Percentiles rank a stretch among this genome's conserved stretches.
Conservation (phyloP, 805 yeast species). For the Kodamaea sagamina region DNA sequence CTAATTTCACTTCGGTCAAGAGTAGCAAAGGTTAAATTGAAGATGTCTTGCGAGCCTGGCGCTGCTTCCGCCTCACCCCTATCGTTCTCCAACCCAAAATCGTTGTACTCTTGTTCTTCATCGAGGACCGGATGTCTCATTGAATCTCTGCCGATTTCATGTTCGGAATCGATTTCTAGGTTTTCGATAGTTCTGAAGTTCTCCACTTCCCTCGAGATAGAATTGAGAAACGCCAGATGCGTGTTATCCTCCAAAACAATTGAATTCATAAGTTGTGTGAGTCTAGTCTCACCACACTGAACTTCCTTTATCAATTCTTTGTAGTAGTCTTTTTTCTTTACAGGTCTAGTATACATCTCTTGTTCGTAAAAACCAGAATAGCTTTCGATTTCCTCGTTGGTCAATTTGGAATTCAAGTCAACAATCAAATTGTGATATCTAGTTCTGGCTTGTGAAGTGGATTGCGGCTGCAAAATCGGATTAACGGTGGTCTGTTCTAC, state of each 20-base stretch:
- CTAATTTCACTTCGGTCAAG: slow-evolving; percentile 16
- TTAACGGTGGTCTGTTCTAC: slow-evolving; percentile 1
- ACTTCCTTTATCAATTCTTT: background rate
- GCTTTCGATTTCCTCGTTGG: background rate
- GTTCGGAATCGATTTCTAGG: slow-evolving; percentile 8
- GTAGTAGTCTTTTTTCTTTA: background rate
- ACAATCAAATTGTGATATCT: background rate
- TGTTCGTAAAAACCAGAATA: background rate
- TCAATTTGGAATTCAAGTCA: background rate
- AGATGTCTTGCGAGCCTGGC: slow-evolving; percentile 15
- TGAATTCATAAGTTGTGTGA: background rate
- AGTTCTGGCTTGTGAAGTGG: too few relatives aligned
- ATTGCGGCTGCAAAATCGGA: background rate
- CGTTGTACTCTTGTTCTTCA: background rate
- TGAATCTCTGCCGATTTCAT: slow-evolving; percentile 9
- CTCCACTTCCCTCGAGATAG: slow-evolving; percentile 10
- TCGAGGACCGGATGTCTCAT: background rate
- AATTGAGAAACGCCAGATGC: slow-evolving; percentile 1
- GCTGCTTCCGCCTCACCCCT: background rate
- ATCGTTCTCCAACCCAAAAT: slow-evolving; percentile 2
- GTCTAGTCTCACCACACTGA: background rate
- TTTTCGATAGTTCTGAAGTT: slow-evolving; percentile 10
- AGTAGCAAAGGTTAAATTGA: slow-evolving; percentile 27
- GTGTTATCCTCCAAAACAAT: background rate
- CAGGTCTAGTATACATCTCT: too few relatives aligned